Conservation (phyloP, 1,284 basidiomycete species). For the Apiotrichum veenhuisii region DNA sequence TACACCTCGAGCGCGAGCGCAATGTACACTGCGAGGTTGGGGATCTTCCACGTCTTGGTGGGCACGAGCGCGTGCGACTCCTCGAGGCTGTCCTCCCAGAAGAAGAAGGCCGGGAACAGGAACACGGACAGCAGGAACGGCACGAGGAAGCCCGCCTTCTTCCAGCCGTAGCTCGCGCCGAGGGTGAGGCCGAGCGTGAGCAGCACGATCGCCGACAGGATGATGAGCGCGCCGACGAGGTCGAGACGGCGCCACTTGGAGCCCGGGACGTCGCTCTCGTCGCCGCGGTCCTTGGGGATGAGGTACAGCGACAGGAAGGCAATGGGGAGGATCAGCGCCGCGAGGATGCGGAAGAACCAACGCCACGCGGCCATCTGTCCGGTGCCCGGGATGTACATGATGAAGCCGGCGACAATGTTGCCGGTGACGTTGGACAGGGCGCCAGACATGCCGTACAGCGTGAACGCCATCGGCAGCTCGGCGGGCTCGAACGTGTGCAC, state of each 20-base stretch:
- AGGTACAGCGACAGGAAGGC: constrained; percentile 19
- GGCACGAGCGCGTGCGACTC: constrained; percentile 40
- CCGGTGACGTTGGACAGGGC: constrained; percentile 42
- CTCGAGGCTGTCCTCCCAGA: constrained; percentile 33
- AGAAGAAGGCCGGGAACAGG: constrained; percentile 35
- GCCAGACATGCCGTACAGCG: constrained; percentile 44
- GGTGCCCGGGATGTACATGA: constrained; percentile 44
- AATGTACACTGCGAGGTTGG: constrained; percentile 42
- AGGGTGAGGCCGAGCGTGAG: constrained; percentile 45
- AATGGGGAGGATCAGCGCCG: constrained; percentile 30
- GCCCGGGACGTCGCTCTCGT: not conserved
- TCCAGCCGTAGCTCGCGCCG: constrained; percentile 41
- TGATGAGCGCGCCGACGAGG: constrained; percentile 32
- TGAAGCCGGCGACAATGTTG: constrained; percentile 38
- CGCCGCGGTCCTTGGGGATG: constrained; percentile 32
- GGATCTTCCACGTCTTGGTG: constrained; percentile 37
- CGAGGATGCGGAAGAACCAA: constrained; percentile 37
- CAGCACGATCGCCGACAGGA: constrained; percentile 38
- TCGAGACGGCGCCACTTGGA: constrained; percentile 40
- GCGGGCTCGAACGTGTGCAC: constrained; percentile 32
- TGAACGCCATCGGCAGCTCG: constrained; percentile 38
- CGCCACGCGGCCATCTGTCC: constrained; percentile 43
- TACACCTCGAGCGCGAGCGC: constrained; percentile 36
- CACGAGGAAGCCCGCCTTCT: constrained; percentile 42
- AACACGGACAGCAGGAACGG: constrained; percentile 42